Evolutionary conservation across 148 eudicot species (phyloP), one percentile per base, ranked within the genome.

Genomic region (Fagopyrum esculentum): DNA sequence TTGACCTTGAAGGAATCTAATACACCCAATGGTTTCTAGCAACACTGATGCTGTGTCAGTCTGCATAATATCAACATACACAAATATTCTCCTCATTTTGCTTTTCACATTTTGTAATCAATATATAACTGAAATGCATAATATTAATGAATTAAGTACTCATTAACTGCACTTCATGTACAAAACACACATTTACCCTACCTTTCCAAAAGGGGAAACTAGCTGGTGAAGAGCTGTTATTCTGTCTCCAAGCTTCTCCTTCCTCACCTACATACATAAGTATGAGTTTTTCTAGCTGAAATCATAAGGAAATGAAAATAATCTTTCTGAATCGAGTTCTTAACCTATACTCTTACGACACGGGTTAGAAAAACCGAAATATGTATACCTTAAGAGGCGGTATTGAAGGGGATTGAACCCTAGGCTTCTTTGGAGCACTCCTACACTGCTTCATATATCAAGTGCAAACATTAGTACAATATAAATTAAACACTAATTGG

Each of bases 21-120:
- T 93, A 83, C 89, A 86, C 71, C 93, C 96, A 80, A 91, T 85
- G 61, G 93, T 89, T 84, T 93, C 98, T 70, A 87, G 69, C 84
- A 93, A 85, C 54, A 93, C 98, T 64, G 98, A 93, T 30, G 98
- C 98, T 29, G 98, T 93, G 90, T 93, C 98, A 86, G 98, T 93
- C 98, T 93, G 96, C 86, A 85, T 84, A 89, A 85, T 69, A 13
- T 73, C 13, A 54, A 54, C 75, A 73, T 57, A 72, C 10, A 72
- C 5, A 63, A 30, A 72, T 35, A 72, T 48, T 50, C 74, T 22
- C 56, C 44, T 47, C 47, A 2, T n/a, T 22, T 5, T 13, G 48
- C 22, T 43, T 35, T 11, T 15, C 0, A 12, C 19, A 45, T 44
- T 22, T 40, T 22, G 3, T 13, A 70, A 26, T 68, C 15, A 47